Percentiles rank a stretch among this genome's conserved stretches.
These are phyloP conservation scores for Sporothrix euskadiensis DNA, from an alignment of 2,329 filamentous ascomycete species.

Conservation along the genomic window DNA sequence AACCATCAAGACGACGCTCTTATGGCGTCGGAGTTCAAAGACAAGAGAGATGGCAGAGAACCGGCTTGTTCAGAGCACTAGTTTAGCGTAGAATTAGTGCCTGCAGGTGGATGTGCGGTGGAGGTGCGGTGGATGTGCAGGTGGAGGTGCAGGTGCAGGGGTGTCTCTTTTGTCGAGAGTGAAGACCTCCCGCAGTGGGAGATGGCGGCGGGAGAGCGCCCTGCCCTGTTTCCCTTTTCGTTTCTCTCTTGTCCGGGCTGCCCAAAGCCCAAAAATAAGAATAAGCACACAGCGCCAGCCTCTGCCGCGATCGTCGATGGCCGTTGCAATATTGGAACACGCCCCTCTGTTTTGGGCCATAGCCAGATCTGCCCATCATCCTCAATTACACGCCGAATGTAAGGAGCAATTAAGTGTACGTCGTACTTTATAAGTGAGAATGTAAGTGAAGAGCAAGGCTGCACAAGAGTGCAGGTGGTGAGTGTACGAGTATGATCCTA, in stretches of 20 bases:
- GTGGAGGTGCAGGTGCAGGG: not conserved
- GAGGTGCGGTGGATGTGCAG: not conserved
- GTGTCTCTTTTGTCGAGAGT: too few species aligned
- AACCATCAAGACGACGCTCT: not conserved
- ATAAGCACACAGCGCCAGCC: not conserved
- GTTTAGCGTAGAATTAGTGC: not conserved
- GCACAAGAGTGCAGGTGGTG: not conserved
- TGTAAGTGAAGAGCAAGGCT: not conserved
- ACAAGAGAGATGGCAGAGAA: not conserved
- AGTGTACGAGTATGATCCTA: not conserved
- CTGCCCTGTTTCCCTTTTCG: slow-evolving; percentile 10
- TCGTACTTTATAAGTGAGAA: not conserved
- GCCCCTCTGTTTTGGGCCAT: slow-evolving; percentile 14
- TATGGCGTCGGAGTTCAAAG: slow-evolving; percentile 12
- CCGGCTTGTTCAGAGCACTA: not conserved
- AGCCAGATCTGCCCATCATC: not conserved
- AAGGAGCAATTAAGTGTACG: not conserved
- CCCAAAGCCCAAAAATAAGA: not conserved
- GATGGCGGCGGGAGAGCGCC: slow-evolving; percentile 18
- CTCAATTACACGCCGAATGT: not conserved
- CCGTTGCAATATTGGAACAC: slow-evolving; percentile 20
- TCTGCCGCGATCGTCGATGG: slow-evolving; percentile 15
- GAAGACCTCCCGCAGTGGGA: too few species aligned
- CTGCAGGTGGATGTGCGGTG: not conserved
- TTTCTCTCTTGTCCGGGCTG: not conserved